These are phyloP conservation scores for Stereocaulon alpinum DNA, from an alignment of 495 filamentous ascomycete species.

Conservation along the genomic window DNA sequence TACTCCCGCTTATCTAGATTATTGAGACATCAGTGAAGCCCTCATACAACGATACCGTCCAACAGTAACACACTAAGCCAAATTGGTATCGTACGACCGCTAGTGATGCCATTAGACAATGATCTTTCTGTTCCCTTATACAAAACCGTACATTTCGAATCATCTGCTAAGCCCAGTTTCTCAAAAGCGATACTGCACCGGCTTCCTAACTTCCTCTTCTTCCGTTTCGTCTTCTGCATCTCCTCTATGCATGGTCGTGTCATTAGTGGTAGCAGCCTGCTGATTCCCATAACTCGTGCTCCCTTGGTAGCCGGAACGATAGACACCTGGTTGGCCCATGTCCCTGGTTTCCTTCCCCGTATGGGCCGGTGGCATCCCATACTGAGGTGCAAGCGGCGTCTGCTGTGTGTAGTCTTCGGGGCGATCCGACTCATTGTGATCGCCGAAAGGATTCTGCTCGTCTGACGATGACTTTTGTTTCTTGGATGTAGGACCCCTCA, in stretches of 20 bases:
- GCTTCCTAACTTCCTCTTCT: conserved; percentile 6
- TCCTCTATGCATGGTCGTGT: neutral
- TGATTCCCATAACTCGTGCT: conserved; percentile 8
- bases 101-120: conserved; percentile 1
- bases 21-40: no score
- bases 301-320: conserved; percentile 5
- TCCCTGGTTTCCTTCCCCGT: conserved; percentile 1
- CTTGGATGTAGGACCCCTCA: conserved; percentile 1
- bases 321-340: neutral
- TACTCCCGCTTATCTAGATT: no score
- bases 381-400: conserved; percentile 7
- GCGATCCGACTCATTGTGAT: conserved; percentile 10
- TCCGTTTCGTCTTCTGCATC: neutral
- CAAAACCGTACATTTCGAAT: neutral
- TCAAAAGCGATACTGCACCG: conserved; percentile 17
- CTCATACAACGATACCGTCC: no score
- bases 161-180: neutral
- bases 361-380: conserved; percentile 12
- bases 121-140: neutral
- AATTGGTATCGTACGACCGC: conserved; percentile 7
- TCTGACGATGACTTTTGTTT: conserved; percentile 1
- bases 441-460: conserved; percentile 16
- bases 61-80: neutral
- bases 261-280: conserved; percentile 3
- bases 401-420: neutral